Percentiles rank a stretch among this genome's conserved stretches.
Evolutionary conservation across 805 yeast species (phyloP).

Genomic region (Sungouiozyma intestinalis): DNA sequence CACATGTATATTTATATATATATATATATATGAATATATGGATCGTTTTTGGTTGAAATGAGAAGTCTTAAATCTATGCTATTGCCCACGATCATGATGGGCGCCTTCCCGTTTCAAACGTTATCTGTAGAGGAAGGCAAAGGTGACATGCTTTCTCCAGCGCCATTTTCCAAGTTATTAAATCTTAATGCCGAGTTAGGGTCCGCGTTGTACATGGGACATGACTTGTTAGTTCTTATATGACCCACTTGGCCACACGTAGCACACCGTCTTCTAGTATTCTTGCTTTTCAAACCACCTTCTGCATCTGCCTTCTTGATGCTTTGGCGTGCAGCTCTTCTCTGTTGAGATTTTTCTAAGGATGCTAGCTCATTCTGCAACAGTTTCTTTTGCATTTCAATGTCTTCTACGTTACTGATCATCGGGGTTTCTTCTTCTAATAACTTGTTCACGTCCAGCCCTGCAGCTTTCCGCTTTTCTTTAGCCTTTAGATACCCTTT

Average conservation of each 20-base stretch:
- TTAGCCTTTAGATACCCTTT: constrained; percentile 70
- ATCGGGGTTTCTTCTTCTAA: constrained; percentile 22
- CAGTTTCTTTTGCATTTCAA: constrained; percentile 62
- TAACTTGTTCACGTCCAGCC: constrained; percentile 46
- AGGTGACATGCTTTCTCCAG: not conserved
- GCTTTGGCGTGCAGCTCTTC: constrained; percentile 48
- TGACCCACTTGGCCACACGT: constrained; percentile 95
- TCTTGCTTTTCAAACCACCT: constrained; percentile 25
- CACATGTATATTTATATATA: not conserved
- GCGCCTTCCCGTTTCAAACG: not conserved
- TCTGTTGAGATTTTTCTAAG: constrained; percentile 64
- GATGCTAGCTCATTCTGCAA: constrained; percentile 78
- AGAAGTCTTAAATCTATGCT: no score
- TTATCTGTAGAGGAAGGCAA: not conserved
- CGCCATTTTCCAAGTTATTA: not conserved
- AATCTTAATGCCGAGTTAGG: not conserved
- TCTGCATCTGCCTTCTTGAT: constrained; percentile 30
- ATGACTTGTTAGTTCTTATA: constrained; percentile 76
- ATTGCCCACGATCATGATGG: no score
- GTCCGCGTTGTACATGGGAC: constrained; percentile 64
- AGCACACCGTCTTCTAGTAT: constrained; percentile 70
- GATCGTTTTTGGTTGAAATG: not conserved
- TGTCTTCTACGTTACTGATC: constrained; percentile 67
- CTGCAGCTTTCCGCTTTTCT: constrained; percentile 49
- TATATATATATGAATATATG: no score